Conservation (phyloP, 23 red algal species). For the Chondrus crispus region DNA sequence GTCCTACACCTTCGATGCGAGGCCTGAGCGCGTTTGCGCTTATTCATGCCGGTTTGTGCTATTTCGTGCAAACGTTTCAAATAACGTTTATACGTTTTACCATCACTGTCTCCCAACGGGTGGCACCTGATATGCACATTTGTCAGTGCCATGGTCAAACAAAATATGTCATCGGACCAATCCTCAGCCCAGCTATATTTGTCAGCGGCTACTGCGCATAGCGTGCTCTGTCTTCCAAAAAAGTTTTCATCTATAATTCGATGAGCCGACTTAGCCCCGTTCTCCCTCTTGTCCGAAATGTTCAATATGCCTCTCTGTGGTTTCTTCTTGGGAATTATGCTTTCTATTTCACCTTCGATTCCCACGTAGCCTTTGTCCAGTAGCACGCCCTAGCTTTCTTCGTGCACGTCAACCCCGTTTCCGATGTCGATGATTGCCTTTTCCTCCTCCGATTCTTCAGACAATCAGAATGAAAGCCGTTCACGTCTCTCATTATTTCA, state of each 20-base stretch:
- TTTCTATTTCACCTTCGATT: background rate
- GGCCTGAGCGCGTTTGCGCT: no score
- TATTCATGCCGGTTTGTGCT: background rate
- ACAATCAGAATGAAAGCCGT: background rate
- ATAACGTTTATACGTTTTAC: background rate
- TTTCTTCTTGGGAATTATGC: background rate
- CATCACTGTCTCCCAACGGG: background rate
- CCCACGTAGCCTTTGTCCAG: background rate
- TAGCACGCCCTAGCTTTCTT: background rate
- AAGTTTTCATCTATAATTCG: background rate
- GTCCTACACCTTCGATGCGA: no score
- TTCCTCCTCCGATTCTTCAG: background rate
- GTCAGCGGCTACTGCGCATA: background rate
- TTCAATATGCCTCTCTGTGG: background rate
- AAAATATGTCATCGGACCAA: background rate
- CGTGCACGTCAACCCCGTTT: background rate
- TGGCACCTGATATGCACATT: background rate
- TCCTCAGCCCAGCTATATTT: background rate
- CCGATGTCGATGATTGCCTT: background rate
- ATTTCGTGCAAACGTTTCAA: background rate
- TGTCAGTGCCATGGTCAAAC: background rate
- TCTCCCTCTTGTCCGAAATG: background rate
- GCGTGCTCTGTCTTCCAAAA: background rate
- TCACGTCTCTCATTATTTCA: background rate
- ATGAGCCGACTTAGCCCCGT: background rate